Evolutionary conservation across 192 early-diverging fungal genomes (phyloP), one percentile per base, ranked within the genome.

Genomic region (Backusella parvicylindrica): DNA sequence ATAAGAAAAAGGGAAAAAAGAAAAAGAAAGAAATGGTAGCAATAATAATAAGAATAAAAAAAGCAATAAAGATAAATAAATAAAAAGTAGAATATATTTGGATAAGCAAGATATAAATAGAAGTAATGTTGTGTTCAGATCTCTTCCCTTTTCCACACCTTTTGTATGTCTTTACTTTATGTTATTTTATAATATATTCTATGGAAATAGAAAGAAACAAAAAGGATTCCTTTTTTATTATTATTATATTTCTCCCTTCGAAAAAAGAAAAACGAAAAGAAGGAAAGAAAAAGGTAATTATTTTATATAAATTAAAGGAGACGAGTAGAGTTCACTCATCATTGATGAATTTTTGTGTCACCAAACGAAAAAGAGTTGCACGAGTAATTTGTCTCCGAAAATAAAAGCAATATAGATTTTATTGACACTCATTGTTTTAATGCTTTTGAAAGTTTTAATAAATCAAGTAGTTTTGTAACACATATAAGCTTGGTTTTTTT

Each of bases 41-140:
- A 13, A 26, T 50, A 50, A 38, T 38, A 38, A 11, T 4, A n/a
- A n/a, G n/a, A n/a, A n/a, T 9, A 41, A 13, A 47, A 47, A 47
- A 47, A 47, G 18, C 18, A 47, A 47, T 47, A 6, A 47, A 15
- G 43, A 47, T 47, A 47, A 60, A 38, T 38, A 38, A 38, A 60
- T 28, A 60, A 60, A 60, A 60, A 60, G 23, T 60, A 60, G 26
- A 60, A 60, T 60, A 60, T 60, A 60, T 60, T 60, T 60, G 53
- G 53, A 60, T 60, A 60, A 60, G 11, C 11, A 60, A 26, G 53
- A 60, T 60, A 60, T 26, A 60, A 60, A 60, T 60, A 60, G 53
- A 60, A 60, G 53, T 60, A n/a, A 60, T 28, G 53, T 60, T 60
- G 53, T 60, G 53, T 60, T 26, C 53, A 60, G 23, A 60, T 26